Percentiles rank a stretch among this genome's conserved stretches.
Evolutionary conservation across 2,329 filamentous ascomycete genomes (phyloP).

Genomic region (Fusarium equiseti): DNA sequence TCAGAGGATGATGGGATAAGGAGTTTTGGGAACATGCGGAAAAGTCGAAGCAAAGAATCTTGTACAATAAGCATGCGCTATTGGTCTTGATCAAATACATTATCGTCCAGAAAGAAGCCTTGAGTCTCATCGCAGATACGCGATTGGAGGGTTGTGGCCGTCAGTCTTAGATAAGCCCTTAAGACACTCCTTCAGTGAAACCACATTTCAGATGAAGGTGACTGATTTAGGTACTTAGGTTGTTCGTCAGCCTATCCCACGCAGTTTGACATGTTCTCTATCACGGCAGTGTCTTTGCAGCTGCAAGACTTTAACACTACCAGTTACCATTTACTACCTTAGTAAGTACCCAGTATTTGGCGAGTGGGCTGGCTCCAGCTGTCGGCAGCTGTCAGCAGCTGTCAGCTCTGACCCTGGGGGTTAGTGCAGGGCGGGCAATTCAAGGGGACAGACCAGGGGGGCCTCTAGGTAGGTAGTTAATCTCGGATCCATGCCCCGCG

Average conservation of each 20-base stretch:
- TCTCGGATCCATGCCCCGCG: conserved; percentile 39
- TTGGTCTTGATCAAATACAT: conserved; percentile 19
- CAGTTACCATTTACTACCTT: neutral
- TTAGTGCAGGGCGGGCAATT: conserved; percentile 6
- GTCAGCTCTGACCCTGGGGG: neutral
- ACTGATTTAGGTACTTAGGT: neutral
- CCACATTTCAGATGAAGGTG: neutral
- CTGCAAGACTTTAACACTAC: neutral
- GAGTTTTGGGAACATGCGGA: conserved; percentile 46
- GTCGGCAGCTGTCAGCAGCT: neutral
- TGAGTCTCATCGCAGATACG: neutral
- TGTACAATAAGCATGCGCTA: conserved; percentile 44
- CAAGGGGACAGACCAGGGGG: conserved; percentile 18
- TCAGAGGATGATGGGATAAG: conserved; percentile 29
- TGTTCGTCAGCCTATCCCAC: neutral
- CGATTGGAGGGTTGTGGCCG: neutral
- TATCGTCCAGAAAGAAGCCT: conserved; percentile 8
- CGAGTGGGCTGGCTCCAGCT: conserved; percentile 17
- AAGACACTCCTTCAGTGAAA: neutral
- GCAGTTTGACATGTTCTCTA: neutral
- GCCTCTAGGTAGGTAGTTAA: conserved; percentile 17
- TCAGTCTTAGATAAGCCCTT: conserved; percentile 23
- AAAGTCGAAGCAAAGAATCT: conserved; percentile 40
- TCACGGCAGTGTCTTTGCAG: conserved; percentile 6
- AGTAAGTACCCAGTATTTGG: neutral